Conservation (phyloP, 1,139 yeast species). For the Yamadazyma atlantica region DNA sequence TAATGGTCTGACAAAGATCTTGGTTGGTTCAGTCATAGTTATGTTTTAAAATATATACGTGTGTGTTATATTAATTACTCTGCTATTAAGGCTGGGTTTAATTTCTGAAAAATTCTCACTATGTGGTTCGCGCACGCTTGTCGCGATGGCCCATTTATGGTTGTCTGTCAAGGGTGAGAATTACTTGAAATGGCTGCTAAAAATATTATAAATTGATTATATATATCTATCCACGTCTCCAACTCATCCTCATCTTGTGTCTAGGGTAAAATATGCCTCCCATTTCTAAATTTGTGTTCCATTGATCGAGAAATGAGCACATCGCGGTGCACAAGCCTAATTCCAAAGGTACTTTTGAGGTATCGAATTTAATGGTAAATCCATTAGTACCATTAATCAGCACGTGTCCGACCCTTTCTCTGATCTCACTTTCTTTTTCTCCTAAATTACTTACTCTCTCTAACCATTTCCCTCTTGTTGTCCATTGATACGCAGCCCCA, state of each 20-base stretch:
- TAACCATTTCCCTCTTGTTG: conserved; percentile 55
- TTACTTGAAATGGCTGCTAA: neutral
- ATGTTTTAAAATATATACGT: neutral
- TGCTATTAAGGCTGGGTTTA: neutral
- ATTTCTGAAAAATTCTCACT: conserved; percentile 2
- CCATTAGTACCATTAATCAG: conserved; percentile 49
- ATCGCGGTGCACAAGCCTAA: conserved; percentile 60
- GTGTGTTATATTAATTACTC: neutral
- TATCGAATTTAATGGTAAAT: conserved; percentile 54
- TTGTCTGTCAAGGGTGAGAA: no score
- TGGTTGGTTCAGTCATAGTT: conserved; percentile 12
- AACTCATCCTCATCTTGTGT: conserved; percentile 50
- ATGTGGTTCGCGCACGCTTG: neutral
- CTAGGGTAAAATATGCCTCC: conserved; percentile 63
- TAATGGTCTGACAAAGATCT: conserved; percentile 44
- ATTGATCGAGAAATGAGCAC: conserved; percentile 61
- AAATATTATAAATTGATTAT: neutral
- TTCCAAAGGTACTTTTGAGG: conserved; percentile 51
- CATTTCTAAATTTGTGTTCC: conserved; percentile 60
- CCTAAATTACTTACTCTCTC: conserved; percentile 58
- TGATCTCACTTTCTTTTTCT: conserved; percentile 59
- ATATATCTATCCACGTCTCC: conserved; percentile 34
- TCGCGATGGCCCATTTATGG: no score
- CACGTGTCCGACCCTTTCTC: conserved; percentile 59
- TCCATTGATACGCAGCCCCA: conserved; percentile 65